Conservation (phyloP, 805 yeast genomes). For the Pichia californica region DNA sequence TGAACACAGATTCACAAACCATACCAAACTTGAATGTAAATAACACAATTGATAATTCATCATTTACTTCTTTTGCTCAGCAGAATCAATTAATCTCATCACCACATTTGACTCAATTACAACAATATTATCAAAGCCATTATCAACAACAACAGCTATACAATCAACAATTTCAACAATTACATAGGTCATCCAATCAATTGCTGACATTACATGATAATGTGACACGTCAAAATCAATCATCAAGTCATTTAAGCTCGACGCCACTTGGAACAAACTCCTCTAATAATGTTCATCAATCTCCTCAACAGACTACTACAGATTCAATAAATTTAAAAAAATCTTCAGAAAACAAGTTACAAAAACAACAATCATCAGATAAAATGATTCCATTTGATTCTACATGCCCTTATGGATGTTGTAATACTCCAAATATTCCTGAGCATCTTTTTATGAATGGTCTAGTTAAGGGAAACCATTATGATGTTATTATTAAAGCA, state of each 20-base stretch:
- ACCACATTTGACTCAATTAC: neutral
- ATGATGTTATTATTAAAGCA: slow-evolving; percentile 43
- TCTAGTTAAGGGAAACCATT: slow-evolving; percentile 38
- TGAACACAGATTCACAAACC: too few species aligned
- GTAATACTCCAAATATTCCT: slow-evolving; percentile 4
- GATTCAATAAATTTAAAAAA: too few species aligned
- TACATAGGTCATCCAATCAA: slow-evolving; percentile 33
- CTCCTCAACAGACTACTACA: too few species aligned
- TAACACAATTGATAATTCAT: too few species aligned
- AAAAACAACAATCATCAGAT: too few species aligned
- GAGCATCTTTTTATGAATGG: slow-evolving; percentile 25
- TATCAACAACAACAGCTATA: slow-evolving; percentile 36
- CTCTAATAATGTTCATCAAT: too few species aligned
- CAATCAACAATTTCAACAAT: slow-evolving; percentile 41
- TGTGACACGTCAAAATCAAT: neutral
- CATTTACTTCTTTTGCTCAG: neutral
- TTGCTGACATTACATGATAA: slow-evolving; percentile 31
- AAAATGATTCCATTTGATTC: neutral
- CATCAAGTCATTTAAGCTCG: too few species aligned
- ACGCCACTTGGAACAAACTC: neutral
- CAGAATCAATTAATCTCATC: neutral
- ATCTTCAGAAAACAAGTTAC: too few species aligned
- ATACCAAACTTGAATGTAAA: too few species aligned
- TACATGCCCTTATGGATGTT: slow-evolving; percentile 10
- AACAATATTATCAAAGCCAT: slow-evolving; percentile 32